Percentiles rank a stretch among this genome's conserved stretches.
Conservation (phyloP, 805 yeast genomes). For the Candida easanensis region DNA sequence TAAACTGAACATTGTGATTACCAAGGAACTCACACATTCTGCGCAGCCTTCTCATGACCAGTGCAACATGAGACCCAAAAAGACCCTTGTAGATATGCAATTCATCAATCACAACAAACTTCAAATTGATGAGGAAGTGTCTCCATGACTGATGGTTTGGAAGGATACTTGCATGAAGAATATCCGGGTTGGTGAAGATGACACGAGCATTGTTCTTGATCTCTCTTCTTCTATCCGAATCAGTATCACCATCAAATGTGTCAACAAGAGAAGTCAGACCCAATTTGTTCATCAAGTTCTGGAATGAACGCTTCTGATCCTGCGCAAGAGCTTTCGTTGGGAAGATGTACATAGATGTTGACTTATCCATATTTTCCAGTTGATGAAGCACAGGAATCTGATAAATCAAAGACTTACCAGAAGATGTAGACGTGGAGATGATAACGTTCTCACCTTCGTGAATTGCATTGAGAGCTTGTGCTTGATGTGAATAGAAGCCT, state of each 20-base stretch:
- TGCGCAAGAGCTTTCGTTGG: slow-evolving; percentile 98
- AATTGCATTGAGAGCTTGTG: slow-evolving; percentile 65
- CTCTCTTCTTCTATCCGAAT: slow-evolving; percentile 44
- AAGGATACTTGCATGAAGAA: slow-evolving; percentile 78
- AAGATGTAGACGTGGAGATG: slow-evolving; percentile 91
- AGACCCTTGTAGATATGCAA: slow-evolving; percentile 86
- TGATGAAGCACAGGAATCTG: slow-evolving; percentile 74
- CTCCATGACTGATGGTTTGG: slow-evolving; percentile 80
- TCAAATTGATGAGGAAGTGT: slow-evolving; percentile 58
- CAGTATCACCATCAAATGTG: slow-evolving; percentile 95
- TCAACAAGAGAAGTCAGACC: slow-evolving; percentile 56
- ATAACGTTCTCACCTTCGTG: slow-evolving; percentile 64
- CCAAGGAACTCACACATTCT: slow-evolving; percentile 58
- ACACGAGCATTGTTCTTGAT: slow-evolving; percentile 69
- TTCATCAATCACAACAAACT: slow-evolving; percentile 78
- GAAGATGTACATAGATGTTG: slow-evolving; percentile 81
- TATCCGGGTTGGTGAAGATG: slow-evolving; percentile 93
- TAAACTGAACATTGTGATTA: slow-evolving; percentile 55
- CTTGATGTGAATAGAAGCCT: slow-evolving; percentile 76
- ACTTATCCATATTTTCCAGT: slow-evolving; percentile 37
- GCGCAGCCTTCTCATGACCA: slow-evolving; percentile 75
- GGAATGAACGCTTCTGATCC: slow-evolving; percentile 85
- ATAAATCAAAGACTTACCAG: slow-evolving; percentile 92
- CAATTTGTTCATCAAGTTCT: slow-evolving; percentile 50
- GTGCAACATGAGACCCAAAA: slow-evolving; percentile 90